phyloP scores from a whole-genome alignment of 257 asterid species.

The Fraxinus anomala region DNA sequence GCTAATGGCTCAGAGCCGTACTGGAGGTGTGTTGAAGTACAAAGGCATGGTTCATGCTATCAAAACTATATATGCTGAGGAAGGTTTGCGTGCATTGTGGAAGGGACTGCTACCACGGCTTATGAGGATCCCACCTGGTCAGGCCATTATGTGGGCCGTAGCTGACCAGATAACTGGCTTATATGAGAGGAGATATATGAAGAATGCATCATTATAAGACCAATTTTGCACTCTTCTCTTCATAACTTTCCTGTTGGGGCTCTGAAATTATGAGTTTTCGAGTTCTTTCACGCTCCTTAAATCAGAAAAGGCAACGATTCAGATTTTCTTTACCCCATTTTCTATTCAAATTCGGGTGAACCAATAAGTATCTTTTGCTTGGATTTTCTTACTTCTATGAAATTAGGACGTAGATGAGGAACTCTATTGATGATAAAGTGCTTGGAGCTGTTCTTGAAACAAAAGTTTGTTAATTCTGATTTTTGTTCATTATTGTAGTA shows the following conservation, averaged over 20 bases:
- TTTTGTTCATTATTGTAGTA: neutral
- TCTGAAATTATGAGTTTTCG: neutral
- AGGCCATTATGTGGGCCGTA: conserved; percentile 97
- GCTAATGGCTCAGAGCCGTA: conserved; percentile 90
- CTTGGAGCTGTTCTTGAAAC: neutral
- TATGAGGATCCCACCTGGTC: conserved; percentile 99
- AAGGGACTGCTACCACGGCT: conserved; percentile 83
- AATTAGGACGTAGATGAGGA: neutral
- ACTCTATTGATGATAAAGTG: neutral
- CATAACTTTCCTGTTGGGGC: neutral
- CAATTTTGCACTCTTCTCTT: neutral
- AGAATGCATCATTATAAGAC: neutral
- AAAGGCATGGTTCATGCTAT: conserved; percentile 93
- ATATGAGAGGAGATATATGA: conserved; percentile 67
- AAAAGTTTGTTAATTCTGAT: neutral
- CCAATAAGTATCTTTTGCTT: neutral
- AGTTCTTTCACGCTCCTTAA: neutral
- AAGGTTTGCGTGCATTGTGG: conserved; percentile 86
- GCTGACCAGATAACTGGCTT: conserved; percentile 91
- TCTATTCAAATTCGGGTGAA: neutral
- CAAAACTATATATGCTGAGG: conserved; percentile 70
- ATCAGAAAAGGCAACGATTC: neutral
- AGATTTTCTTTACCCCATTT: neutral
- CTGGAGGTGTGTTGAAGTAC: conserved; percentile 74
- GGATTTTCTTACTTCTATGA: neutral